Base-by-base conservation (phyloP, 2,329 filamentous ascomycete species). In the Ceratocystis cubensis region DNA sequence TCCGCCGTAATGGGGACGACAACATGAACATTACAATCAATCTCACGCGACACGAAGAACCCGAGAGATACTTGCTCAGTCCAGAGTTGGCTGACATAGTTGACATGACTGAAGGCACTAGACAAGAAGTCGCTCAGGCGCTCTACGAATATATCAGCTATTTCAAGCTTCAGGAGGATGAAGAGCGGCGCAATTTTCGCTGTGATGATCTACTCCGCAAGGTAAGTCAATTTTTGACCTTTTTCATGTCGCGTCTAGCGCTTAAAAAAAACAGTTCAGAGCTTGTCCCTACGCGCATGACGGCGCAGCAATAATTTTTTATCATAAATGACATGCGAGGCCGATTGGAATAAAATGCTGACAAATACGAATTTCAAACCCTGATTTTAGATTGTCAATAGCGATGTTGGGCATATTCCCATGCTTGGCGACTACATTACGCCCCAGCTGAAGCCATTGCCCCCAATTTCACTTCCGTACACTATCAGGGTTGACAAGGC, bases 141-240 rank as follows among this genome's bases (percentile, higher is more conserved):
- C 83, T 99, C 41, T 99, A 92, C 91, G 92, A 96, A 74, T 99
- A 99, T 72, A 89, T 96, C 70, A 87, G 90, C 71, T 81, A 89
- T 22, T 88, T 89, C 80, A 86, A 87, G 20, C 79, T 99, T 61
- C 91, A 96, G 74, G 93, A 96, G 74, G 92, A 96, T 70, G 93
- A 97, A 68, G 94, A 99, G 74, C 94, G 94, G 78, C 84, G 94
- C 69, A 88, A 89, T 69, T 93, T 99, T 71, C 87, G 89, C 48
- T 97, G 94, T 73, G 93, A 99, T 73, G 88, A 92, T 56, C 81
- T 87, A 61, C 75, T 99, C 64, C 88, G 84, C 77, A 84, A 84
- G 75, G 91, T 96, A 77, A 73, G 83, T 64, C 56, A 20, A 41
- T 22, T 28, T 7, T 10, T 61, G n/a, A 17, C 45, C 61, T 17